phyloP scores from a whole-genome alignment of 768 basidiomycete species.

The Xerocomus potaroensis region DNA sequence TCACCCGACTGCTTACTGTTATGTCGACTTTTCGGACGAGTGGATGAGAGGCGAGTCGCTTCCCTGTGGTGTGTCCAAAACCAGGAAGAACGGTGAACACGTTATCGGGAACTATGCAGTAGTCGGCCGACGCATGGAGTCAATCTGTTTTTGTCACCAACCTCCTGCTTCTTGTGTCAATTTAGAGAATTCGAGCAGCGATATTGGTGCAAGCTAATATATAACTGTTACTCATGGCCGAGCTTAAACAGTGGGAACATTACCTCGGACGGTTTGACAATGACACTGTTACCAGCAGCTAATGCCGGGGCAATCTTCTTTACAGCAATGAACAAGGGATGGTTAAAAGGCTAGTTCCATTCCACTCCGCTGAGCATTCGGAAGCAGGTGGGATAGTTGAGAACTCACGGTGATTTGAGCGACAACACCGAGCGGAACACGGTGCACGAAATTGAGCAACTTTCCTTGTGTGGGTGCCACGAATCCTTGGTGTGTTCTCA shows the following conservation, averaged over 20 bases:
- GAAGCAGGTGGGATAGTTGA: background rate
- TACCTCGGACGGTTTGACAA: constrained; percentile 81
- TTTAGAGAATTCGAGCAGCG: constrained; percentile 71
- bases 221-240: background rate
- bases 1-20: constrained; percentile 47
- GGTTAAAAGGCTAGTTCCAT: constrained; percentile 70
- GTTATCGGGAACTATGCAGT: constrained; percentile 61
- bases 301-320: constrained; percentile 87
- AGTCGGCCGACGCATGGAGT: background rate
- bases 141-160: constrained; percentile 27
- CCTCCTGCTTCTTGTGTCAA: constrained; percentile 64
- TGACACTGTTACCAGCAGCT: constrained; percentile 79
- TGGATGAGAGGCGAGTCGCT: constrained; percentile 59
- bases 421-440: constrained; percentile 83
- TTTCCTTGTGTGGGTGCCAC: constrained; percentile 78
- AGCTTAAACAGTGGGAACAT: background rate
- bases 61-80: constrained; percentile 60
- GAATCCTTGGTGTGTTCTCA: constrained; percentile 64
- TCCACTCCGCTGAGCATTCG: background rate
- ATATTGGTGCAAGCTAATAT: constrained; percentile 66
- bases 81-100: constrained; percentile 75
- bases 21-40: constrained; percentile 78
- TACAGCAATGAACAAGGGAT: constrained; percentile 81
- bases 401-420: constrained; percentile 74
- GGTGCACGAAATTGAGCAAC: constrained; percentile 72